Percentiles rank a stretch among this genome's conserved stretches.
Conservation (phyloP, 345 rosid genomes). For the Corchorus capsularis region DNA sequence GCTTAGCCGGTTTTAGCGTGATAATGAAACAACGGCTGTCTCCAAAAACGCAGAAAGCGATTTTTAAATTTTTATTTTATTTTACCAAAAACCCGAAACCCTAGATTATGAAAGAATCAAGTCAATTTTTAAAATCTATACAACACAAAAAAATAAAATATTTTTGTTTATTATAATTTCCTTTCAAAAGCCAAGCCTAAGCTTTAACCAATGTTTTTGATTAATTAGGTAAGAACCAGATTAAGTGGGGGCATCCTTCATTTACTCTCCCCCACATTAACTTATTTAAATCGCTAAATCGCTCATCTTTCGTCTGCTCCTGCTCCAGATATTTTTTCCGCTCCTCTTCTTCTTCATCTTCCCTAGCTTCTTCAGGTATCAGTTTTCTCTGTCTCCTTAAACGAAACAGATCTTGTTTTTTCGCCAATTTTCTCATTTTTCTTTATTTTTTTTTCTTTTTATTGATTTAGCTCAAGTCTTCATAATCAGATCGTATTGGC, state of each 20-base stretch:
- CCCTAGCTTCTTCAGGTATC: neutral
- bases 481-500: neutral
- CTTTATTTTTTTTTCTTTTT: neutral
- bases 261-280: constrained; percentile 20
- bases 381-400: constrained; percentile 6
- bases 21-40: constrained; percentile 18
- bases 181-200: constrained; percentile 2
- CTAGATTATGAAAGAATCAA: constrained; percentile 19
- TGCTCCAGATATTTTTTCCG: constrained; percentile 31
- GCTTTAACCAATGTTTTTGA: constrained; percentile 17
- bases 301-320: neutral
- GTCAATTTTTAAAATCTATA: neutral
- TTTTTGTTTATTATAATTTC: neutral
- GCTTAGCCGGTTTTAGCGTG: constrained; percentile 4
- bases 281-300: neutral
- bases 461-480: neutral
- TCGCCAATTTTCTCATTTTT: neutral
- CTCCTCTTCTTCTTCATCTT: neutral
- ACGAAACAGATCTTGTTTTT: constrained; percentile 21
- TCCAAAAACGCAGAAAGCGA: neutral
- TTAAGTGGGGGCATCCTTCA: constrained; percentile 45
- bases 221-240: constrained; percentile 24
- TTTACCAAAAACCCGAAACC: constrained; percentile 30
- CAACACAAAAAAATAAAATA: neutral
- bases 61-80: neutral